Conservation (phyloP, 345 rosid species). For the Ceriops zippeliana region DNA sequence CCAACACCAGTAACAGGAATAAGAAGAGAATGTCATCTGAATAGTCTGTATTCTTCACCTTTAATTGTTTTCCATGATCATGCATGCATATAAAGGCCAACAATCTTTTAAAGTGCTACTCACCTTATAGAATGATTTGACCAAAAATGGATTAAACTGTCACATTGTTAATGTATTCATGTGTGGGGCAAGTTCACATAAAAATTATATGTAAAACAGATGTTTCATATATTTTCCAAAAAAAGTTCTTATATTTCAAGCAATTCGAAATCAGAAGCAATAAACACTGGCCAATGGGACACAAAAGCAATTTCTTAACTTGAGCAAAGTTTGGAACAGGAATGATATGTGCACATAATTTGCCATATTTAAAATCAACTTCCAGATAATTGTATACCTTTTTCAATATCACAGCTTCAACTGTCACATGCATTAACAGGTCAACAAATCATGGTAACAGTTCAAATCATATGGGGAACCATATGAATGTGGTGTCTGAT, state of each 20-base stretch:
- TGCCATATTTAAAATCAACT: too few relatives aligned
- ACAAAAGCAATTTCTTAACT: background rate
- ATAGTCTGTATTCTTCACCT: background rate
- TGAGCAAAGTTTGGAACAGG: background rate
- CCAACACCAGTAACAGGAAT: slow-evolving; percentile 2
- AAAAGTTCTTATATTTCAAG: background rate
- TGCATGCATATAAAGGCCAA: too few relatives aligned
- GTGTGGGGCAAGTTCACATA: too few relatives aligned
- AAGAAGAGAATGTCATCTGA: background rate
- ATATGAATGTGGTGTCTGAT: background rate
- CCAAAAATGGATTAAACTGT: background rate
- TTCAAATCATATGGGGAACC: background rate
- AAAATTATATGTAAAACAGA: too few relatives aligned
- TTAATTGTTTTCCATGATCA: background rate
- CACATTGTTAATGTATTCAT: too few relatives aligned
- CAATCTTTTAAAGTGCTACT: too few relatives aligned
- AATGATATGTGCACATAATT: background rate
- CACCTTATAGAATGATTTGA: slow-evolving; percentile 5
- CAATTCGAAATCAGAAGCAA: background rate
- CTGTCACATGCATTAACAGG: background rate
- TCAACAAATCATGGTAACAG: background rate
- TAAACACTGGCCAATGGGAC: background rate
- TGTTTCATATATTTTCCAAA: background rate
- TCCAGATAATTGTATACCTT: too few relatives aligned
- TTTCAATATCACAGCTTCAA: background rate